Evolutionary conservation across 2,329 filamentous ascomycete genomes (phyloP), one percentile per base, ranked within the genome.

Genomic region (Apiospora aurea): DNA sequence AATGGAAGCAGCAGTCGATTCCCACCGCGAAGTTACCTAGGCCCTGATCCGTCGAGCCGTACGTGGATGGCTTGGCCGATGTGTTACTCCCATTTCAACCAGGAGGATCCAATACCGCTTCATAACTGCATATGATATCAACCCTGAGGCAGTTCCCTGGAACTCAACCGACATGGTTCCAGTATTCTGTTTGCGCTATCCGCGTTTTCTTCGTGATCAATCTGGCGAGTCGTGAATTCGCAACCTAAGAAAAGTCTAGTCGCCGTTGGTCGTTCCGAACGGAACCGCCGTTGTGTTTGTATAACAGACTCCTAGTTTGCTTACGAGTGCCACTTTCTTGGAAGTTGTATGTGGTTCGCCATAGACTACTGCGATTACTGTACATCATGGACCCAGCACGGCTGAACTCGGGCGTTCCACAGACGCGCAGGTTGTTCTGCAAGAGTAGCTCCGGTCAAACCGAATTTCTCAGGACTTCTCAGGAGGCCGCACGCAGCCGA

Each of bases 201-300:
- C 26, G 14, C 21, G 18, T 21, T 34, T 34, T 34, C 4, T 57
- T 34, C 26, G 10, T 5, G 53, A 8, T 38, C 53, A n/a, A n/a
- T 38, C 18, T 38, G 29, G 29, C 53, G 53, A 38, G 29, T 61
- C 29, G 53, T 61, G 53, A 16, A 21, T 11, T 38, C 18, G 21
- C 18, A 11, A 61, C 14, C 26, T 57, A 57, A 29, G 2, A 29
- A 29, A 13, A 57, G 51, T 26, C 24, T 38, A 21, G 53, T 14
- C 53, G 53, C 29, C 53, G 26, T 61, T 34, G 16, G 53, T 34
- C 14, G 18, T 61, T 21, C 53, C 53, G 14, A 61, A 29, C 53
- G 53, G 53, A 61, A 61, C 53, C 53, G 53, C 53, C 53, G 29
- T 61, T 61, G 53, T 61, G 53, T 38, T 34, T 34, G 29, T 61